Conservation (phyloP, 495 filamentous ascomycete species). For the Penicillium ucsense region DNA sequence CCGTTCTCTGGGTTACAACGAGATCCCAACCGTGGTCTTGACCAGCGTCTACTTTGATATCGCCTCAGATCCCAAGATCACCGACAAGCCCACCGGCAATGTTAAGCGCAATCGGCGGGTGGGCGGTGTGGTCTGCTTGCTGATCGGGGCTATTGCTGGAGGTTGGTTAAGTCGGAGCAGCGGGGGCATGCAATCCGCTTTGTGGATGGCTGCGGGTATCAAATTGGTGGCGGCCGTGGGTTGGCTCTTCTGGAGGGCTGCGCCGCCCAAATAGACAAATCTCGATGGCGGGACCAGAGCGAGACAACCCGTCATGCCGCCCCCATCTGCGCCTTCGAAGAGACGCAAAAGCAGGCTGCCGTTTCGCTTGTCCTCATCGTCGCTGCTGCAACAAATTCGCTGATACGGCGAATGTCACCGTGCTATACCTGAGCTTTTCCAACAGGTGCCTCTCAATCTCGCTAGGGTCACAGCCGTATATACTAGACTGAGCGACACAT, state of each 20-base stretch:
- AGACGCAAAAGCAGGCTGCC: no score
- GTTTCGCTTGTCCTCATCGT: no score
- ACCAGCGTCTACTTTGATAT: slow-evolving; percentile 64
- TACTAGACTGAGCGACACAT: no score
- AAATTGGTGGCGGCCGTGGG: slow-evolving; percentile 39
- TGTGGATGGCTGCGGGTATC: slow-evolving; percentile 51
- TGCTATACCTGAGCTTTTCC: no score
- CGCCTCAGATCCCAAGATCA: slow-evolving; percentile 47
- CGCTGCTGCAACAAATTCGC: no score
- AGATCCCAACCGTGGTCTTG: slow-evolving; percentile 65
- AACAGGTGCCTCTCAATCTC: no score
- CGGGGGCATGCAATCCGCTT: slow-evolving; percentile 42
- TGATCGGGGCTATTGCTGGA: slow-evolving; percentile 53
- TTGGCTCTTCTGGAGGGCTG: slow-evolving; percentile 36
- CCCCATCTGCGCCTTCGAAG: no score
- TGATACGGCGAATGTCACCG: no score
- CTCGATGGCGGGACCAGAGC: no score
- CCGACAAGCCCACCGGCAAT: slow-evolving; percentile 38
- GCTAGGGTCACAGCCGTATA: no score
- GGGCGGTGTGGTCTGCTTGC: slow-evolving; percentile 44
- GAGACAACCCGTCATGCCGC: no score
- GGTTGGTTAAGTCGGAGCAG: slow-evolving; percentile 51
- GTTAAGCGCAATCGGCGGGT: slow-evolving; percentile 55
- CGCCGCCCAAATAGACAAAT: slow-evolving; percentile 9
- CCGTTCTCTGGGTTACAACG: slow-evolving; percentile 52